Evolutionary conservation across 139 green algal species (phyloP), one percentile per base, ranked within the genome.

Genomic region (Edaphochlamys debaryana): DNA sequence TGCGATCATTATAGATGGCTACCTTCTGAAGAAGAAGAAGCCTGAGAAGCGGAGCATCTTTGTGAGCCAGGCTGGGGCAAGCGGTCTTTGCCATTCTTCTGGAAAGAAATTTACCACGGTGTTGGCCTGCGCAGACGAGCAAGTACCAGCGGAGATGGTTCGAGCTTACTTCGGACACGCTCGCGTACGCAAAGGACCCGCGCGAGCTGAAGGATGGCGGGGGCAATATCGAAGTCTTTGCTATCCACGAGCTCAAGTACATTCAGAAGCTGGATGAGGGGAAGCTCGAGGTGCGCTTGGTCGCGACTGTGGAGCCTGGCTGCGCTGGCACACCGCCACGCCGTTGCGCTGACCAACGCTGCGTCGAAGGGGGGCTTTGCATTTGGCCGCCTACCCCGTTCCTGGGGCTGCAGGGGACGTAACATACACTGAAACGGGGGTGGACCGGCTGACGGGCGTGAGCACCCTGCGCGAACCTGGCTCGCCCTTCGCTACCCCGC

Each of bases 221-320:
- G 54, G 78, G 78, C 27, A 34, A 84, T 25, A 67, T 84, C 17
- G 78, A 84, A 23, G 66, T 84, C 17, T 84, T 84, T 40, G 64
- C 78, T n/a, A 84, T 84, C 54, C 78, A 84, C 19, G 78, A 84
- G 37, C 78, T 84, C 6, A 84, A 84, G 60, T 84, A 84, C 38
- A 76, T 84, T 37, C 76, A 84, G 27, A 84, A 84, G 36, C 25
- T 69, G 0, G 78, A 84, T 7, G 78, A 84, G 1, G 23, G 30
- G 22, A 84, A 84, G 50, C 66, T 84, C 30, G 78, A 84, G 66
- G 78, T 76, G 48, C 20, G 78, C 29, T n/a, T n/a, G n/a, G n/a
- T n/a, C n/a, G n/a, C n/a, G n/a, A n/a, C n/a, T n/a, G n/a, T n/a
- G n/a, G n/a, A n/a, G 22, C 30, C 19, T 20, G 50, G 50, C 20